These are phyloP conservation scores for Hymenoscyphus salicellus DNA, from an alignment of 2,329 filamentous ascomycete species.

Conservation along the genomic window DNA sequence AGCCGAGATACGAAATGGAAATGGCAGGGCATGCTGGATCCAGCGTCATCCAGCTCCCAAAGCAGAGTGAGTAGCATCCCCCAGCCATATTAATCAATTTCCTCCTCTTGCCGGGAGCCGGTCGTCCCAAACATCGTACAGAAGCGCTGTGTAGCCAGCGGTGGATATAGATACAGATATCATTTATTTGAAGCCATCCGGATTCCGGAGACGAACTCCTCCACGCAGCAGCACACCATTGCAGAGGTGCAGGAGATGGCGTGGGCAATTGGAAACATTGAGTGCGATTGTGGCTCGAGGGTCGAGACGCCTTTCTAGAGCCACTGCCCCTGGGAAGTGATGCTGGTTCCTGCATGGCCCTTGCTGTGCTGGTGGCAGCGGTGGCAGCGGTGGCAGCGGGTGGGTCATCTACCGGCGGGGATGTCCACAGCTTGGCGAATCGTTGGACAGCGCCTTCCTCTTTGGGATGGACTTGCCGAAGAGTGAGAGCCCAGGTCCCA, in stretches of 20 bases:
- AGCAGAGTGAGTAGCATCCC: too few relatives aligned
- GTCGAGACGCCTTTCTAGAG: neutral
- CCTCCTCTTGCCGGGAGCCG: neutral
- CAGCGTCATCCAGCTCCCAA: neutral
- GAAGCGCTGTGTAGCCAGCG: neutral
- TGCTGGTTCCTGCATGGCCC: conserved; percentile 2
- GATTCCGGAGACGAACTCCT: neutral
- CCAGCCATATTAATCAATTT: neutral
- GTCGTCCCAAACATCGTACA: too few relatives aligned
- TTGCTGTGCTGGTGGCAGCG: neutral
- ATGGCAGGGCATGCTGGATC: neutral
- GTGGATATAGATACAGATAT: neutral
- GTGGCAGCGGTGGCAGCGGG: neutral
- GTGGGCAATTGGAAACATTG: neutral
- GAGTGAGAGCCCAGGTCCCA: too few relatives aligned
- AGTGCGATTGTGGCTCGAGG: neutral
- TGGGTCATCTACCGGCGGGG: neutral
- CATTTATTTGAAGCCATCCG: neutral
- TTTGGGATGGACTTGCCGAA: too few relatives aligned
- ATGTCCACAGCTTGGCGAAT: too few relatives aligned
- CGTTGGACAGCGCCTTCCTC: too few relatives aligned
- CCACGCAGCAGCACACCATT: neutral
- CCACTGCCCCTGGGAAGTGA: neutral
- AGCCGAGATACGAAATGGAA: neutral
- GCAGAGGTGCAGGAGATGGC: neutral